phyloP scores from a whole-genome alignment of 257 asterid species.

The Rhazya stricta region DNA sequence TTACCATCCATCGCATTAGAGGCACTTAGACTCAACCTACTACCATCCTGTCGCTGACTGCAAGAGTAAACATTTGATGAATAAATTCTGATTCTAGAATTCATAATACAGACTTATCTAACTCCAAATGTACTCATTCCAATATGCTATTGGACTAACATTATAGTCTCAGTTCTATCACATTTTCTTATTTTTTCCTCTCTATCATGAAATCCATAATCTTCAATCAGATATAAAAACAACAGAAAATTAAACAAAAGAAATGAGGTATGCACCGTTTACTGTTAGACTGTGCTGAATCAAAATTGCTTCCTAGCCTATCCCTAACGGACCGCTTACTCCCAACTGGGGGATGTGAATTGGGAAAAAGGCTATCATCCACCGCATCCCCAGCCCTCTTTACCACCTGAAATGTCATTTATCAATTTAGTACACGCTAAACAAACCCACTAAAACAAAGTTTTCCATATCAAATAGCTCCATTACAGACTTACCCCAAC shows the following conservation, averaged over 20 bases:
- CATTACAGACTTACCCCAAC: neutral
- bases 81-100: neutral
- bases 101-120: neutral
- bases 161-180: neutral
- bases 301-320: conserved; percentile 69
- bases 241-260: conserved; percentile 1
- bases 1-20: conserved; percentile 51
- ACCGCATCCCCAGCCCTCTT: conserved; percentile 44
- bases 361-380: conserved; percentile 29
- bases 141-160: neutral
- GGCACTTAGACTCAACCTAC: conserved; percentile 26
- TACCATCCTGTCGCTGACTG: conserved; percentile 59
- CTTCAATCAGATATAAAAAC: neutral
- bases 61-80: conserved; percentile 26
- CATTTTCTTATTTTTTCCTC: neutral
- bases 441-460: neutral
- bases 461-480: neutral
- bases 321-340: conserved; percentile 70
- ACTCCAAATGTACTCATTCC: neutral
- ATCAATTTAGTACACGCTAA: neutral
- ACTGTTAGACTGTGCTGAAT: conserved; percentile 35
- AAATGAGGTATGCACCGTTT: conserved; percentile 51
- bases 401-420: conserved; percentile 52
- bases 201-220: neutral
- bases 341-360: conserved; percentile 43